A percentile compares a stretch with the other conserved stretches of the same genome.
These are phyloP conservation scores for Thelonectria blattea DNA, from an alignment of 2,329 filamentous ascomycete genomes.

Conservation along the genomic window DNA sequence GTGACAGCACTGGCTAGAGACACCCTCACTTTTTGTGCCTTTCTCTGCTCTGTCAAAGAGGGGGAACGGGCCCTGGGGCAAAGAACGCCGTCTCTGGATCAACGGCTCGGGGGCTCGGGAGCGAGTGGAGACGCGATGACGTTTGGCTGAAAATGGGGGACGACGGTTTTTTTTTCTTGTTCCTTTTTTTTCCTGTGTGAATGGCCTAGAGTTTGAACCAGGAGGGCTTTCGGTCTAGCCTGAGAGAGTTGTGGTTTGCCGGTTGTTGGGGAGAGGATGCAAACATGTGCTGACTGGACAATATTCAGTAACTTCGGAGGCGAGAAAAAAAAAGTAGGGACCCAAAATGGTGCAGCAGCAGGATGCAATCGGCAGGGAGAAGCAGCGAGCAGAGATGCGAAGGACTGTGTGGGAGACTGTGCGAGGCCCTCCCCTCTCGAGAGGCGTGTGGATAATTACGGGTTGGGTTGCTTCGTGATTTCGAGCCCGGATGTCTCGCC, in stretches of 20 bases:
- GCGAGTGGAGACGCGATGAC: slow-evolving; percentile 40
- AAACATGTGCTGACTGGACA: too few relatives aligned
- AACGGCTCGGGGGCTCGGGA: slow-evolving; percentile 38
- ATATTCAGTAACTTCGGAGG: slow-evolving; percentile 3
- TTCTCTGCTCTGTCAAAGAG: not conserved
- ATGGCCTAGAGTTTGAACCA: slow-evolving; percentile 5
- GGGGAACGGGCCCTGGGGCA: not conserved
- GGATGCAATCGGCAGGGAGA: slow-evolving; percentile 13
- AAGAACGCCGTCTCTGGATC: slow-evolving; percentile 33
- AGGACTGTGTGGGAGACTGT: slow-evolving; percentile 20
- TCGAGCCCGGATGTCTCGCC: slow-evolving; percentile 19
- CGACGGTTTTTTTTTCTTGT: slow-evolving; percentile 11
- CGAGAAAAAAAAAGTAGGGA: not conserved
- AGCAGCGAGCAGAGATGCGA: not conserved
- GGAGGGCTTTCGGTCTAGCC: slow-evolving; percentile 9
- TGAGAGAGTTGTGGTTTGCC: slow-evolving; percentile 8
- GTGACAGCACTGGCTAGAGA: slow-evolving; percentile 9
- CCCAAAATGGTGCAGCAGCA: not conserved
- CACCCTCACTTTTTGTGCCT: not conserved
- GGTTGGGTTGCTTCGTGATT: slow-evolving; percentile 18
- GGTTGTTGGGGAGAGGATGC: not conserved
- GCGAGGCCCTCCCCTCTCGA: not conserved
- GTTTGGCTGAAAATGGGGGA: slow-evolving; percentile 29
- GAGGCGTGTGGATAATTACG: slow-evolving; percentile 20
- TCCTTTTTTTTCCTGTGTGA: slow-evolving; percentile 3